Conservation (phyloP, 2,329 filamentous ascomycete genomes). For the Curvularia hawaiiensis region DNA sequence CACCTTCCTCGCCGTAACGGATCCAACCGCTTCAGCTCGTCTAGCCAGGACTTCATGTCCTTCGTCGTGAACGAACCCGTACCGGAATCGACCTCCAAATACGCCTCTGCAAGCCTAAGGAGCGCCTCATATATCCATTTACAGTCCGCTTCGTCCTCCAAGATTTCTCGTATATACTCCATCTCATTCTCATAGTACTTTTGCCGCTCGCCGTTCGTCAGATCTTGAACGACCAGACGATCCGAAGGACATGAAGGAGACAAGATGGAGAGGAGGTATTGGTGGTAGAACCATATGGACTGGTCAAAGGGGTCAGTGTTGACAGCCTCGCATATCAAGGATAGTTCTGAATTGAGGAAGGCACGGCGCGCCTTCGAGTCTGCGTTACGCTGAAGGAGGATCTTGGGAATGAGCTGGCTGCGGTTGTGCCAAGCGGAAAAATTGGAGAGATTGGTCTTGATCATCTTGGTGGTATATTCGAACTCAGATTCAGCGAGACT, state of each 20-base stretch:
- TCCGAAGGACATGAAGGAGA: conserved; percentile 57
- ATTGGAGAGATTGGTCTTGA: conserved; percentile 83
- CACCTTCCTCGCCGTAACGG: conserved; percentile 76
- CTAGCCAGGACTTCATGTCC: conserved; percentile 61
- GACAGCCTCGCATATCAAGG: conserved; percentile 75
- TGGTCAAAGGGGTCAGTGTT: conserved; percentile 94
- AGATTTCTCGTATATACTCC: conserved; percentile 71
- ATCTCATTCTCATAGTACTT: conserved; percentile 73
- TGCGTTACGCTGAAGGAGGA: conserved; percentile 74
- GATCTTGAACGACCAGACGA: conserved; percentile 66
- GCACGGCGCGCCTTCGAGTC: conserved; percentile 65
- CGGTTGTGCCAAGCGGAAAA: conserved; percentile 97
- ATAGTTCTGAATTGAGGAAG: conserved; percentile 79
- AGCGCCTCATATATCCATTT: conserved; percentile 93
- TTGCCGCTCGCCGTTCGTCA: conserved; percentile 66
- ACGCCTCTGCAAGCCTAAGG: conserved; percentile 73
- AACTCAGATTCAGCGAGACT: conserved; percentile 83
- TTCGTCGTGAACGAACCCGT: conserved; percentile 49
- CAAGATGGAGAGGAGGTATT: conserved; percentile 75
- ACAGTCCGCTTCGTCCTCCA: conserved; percentile 70
- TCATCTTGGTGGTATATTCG: conserved; percentile 88
- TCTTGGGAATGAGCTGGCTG: conserved; percentile 77
- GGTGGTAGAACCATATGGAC: conserved; percentile 96
- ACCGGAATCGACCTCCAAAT: conserved; percentile 55
- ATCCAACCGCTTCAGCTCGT: conserved; percentile 71